Evolutionary conservation across 805 yeast species (phyloP).

Genomic region (Schwanniomyces pseudopolymorphus): DNA sequence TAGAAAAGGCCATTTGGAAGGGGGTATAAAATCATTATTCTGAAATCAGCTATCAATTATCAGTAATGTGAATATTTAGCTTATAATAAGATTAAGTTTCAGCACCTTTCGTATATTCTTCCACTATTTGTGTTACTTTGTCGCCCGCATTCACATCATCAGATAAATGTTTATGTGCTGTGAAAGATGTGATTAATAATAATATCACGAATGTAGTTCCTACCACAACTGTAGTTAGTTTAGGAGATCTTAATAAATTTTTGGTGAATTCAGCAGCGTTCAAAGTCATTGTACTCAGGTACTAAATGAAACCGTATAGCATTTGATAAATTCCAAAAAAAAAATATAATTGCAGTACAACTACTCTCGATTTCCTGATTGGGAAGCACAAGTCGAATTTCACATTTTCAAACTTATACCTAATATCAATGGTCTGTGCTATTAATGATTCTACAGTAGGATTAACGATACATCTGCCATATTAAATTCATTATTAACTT

Average conservation of each 20-base stretch:
- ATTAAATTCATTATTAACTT: too few relatives aligned
- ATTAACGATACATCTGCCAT: too few relatives aligned
- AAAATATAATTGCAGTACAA: too few relatives aligned
- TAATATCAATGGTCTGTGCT: too few relatives aligned
- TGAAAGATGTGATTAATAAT: conserved; percentile 24
- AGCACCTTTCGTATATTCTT: neutral
- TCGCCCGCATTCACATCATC: neutral
- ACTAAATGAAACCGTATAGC: too few relatives aligned
- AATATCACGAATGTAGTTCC: conserved; percentile 20
- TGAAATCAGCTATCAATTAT: neutral
- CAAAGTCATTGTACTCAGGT: conserved; percentile 10
- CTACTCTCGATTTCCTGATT: too few relatives aligned
- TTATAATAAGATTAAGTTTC: neutral
- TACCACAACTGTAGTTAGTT: conserved; percentile 23
- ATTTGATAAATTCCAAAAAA: too few relatives aligned
- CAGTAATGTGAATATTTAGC: too few relatives aligned
- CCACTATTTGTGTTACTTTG: neutral
- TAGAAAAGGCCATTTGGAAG: conserved; percentile 74
- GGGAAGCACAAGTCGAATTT: too few relatives aligned
- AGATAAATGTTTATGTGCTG: conserved; percentile 25
- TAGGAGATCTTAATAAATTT: conserved; percentile 33
- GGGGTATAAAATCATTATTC: conserved; percentile 41
- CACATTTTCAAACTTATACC: too few relatives aligned
- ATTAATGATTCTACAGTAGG: too few relatives aligned
- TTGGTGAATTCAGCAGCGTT: conserved; percentile 28